phyloP scores from a whole-genome alignment of 1,139 yeast species.

The Kodamaea sp. region DNA sequence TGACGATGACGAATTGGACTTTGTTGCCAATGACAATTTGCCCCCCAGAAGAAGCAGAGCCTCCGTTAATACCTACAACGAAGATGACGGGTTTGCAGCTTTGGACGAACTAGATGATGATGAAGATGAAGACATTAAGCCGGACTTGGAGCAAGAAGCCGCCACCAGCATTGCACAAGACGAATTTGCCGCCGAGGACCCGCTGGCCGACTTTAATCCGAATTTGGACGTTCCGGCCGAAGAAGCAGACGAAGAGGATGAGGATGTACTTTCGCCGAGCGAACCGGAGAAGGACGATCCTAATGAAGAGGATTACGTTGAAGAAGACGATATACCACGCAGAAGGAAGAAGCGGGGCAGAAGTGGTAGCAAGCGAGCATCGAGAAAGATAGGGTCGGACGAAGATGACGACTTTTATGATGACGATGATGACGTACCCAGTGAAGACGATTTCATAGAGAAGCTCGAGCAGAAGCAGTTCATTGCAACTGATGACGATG shows the following conservation, averaged over 20 bases:
- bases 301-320: slow-evolving; percentile 17
- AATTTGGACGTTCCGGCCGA: slow-evolving; percentile 18
- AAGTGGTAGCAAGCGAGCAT: slow-evolving; percentile 6
- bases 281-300: slow-evolving; percentile 11
- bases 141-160: slow-evolving; percentile 1
- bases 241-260: slow-evolving; percentile 26
- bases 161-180: slow-evolving; percentile 7
- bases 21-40: slow-evolving; percentile 13
- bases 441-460: slow-evolving; percentile 29
- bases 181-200: slow-evolving; percentile 21
- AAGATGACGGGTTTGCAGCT: slow-evolving; percentile 18
- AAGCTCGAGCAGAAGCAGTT: slow-evolving; percentile 34
- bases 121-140: neutral
- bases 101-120: slow-evolving; percentile 13
- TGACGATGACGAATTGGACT: slow-evolving; percentile 19
- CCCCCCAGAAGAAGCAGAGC: slow-evolving; percentile 13
- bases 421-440: slow-evolving; percentile 15
- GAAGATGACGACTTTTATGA: slow-evolving; percentile 19
- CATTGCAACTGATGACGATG: slow-evolving; percentile 44
- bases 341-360: slow-evolving; percentile 9
- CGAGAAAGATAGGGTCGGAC: slow-evolving; percentile 7
- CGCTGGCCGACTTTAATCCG: slow-evolving; percentile 10
- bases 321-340: slow-evolving; percentile 10
- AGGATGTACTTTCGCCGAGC: slow-evolving; percentile 22
- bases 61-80: slow-evolving; percentile 11